A percentile compares a stretch with the other conserved stretches of the same genome.
Evolutionary conservation across 805 yeast species (phyloP).

Genomic region (Myxozyma geophila): DNA sequence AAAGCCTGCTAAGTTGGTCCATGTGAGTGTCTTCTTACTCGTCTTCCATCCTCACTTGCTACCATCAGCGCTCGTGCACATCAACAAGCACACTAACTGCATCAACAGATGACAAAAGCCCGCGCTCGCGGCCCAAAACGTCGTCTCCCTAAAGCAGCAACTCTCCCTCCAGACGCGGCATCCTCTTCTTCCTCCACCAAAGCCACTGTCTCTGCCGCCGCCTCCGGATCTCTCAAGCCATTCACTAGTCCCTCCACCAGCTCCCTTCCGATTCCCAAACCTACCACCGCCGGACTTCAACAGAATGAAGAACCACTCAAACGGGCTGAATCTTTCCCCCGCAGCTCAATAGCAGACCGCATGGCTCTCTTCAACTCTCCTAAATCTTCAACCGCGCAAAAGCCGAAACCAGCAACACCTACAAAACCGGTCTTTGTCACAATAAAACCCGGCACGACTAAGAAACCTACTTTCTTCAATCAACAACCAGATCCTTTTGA

Average conservation of each 20-base stretch:
- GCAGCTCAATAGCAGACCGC: background rate
- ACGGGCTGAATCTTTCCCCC: background rate
- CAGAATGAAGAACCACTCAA: background rate
- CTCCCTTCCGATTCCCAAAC: background rate
- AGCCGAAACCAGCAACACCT: background rate
- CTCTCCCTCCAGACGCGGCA: background rate
- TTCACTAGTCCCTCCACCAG: background rate
- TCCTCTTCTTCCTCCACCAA: background rate
- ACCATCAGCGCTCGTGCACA: background rate
- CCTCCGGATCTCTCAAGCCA: background rate
- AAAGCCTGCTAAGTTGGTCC: background rate
- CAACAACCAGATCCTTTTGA: background rate
- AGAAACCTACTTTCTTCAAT: constrained; percentile 2
- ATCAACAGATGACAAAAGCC: constrained; percentile 9
- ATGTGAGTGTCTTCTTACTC: background rate
- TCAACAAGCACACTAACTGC: background rate
- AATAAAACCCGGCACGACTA: background rate
- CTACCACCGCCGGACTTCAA: background rate
- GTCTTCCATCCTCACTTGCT: background rate
- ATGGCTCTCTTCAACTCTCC: background rate
- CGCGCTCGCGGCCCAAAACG: constrained; percentile 18
- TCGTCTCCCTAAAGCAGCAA: constrained; percentile 8
- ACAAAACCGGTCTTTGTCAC: constrained; percentile 4
- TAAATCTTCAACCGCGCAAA: background rate
- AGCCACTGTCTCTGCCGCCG: background rate